phyloP scores from a whole-genome alignment of 441 rosid genomes.

The Erysimum cheiri region DNA sequence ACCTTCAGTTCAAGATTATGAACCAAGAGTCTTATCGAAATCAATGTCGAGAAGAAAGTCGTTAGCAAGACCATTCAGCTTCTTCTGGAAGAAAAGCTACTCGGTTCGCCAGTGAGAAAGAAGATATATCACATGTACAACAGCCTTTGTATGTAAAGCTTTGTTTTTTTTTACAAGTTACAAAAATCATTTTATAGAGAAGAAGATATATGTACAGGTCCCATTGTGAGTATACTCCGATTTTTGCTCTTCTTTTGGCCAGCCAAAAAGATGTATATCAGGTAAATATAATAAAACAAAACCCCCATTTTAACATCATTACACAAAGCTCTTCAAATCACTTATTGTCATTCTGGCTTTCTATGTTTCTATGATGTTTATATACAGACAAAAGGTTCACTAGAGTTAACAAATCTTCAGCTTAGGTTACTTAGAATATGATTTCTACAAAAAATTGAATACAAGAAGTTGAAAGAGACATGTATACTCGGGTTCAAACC shows the following conservation, averaged over 20 bases:
- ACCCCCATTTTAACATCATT: conserved; percentile 4
- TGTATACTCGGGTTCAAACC: background rate
- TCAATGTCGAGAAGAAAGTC: conserved; percentile 72
- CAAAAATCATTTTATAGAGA: conserved; percentile 34
- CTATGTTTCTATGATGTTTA: background rate
- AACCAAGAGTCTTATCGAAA: conserved; percentile 68
- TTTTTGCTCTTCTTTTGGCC: conserved; percentile 36
- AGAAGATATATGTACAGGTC: conserved; percentile 41
- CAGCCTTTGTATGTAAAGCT: conserved; percentile 38
- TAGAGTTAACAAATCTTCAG: background rate
- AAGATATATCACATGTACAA: conserved; percentile 13
- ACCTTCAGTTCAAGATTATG: conserved; percentile 45
- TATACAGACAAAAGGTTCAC: background rate
- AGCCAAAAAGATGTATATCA: conserved; percentile 33
- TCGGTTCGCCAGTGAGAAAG: conserved; percentile 60
- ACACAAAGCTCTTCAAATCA: background rate
- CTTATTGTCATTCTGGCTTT: background rate
- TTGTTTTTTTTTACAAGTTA: conserved; percentile 25
- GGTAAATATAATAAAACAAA: conserved; percentile 26
- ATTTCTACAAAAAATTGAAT: background rate
- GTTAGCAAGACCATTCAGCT: conserved; percentile 63
- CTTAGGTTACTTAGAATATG: conserved; percentile 7
- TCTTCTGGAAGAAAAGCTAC: conserved; percentile 84
- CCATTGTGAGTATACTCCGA: conserved; percentile 31
- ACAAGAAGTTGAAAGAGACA: background rate